These are phyloP conservation scores for Adansonia grandidieri DNA, from an alignment of 441 rosid genomes.

Conservation along the genomic window DNA sequence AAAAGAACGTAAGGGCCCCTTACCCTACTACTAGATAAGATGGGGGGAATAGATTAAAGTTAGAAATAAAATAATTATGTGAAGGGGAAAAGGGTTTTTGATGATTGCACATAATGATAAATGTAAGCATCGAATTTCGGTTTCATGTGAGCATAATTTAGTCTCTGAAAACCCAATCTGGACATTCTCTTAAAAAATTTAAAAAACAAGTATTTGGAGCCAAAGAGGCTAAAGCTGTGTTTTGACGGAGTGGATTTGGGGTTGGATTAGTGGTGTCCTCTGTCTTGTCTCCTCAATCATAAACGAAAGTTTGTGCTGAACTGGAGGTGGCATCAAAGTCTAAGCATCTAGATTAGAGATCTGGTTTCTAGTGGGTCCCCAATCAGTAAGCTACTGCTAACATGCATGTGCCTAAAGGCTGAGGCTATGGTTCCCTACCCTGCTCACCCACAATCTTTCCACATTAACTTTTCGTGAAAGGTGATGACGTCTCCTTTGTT, in stretches of 20 bases:
- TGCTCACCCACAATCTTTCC: conserved; percentile 32
- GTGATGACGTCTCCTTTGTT: conserved; percentile 27
- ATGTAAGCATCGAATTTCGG: conserved; percentile 27
- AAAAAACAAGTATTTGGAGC: not conserved
- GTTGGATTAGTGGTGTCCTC: conserved; percentile 5
- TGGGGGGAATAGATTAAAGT: conserved; percentile 9
- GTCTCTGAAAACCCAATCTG: conserved; percentile 19
- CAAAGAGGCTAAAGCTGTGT: conserved; percentile 16
- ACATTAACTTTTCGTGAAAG: conserved; percentile 30
- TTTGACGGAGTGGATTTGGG: not conserved
- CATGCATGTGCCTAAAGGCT: conserved; percentile 62
- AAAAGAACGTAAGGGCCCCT: not conserved
- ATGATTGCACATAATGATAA: conserved; percentile 48
- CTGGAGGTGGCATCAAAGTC: conserved; percentile 27
- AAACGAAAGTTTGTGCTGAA: conserved; percentile 26
- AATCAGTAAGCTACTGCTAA: conserved; percentile 31
- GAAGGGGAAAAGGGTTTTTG: not conserved
- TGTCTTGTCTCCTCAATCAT: conserved; percentile 36
- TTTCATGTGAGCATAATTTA: conserved; percentile 32
- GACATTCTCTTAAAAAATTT: conserved; percentile 25
- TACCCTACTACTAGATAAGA: conserved; percentile 14
- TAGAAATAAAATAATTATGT: not conserved
- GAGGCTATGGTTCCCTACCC: conserved; percentile 43
- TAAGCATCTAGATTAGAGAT: conserved; percentile 26
- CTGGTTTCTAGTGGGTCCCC: conserved; percentile 43